phyloP scores from a whole-genome alignment of 805 yeast genomes.

The Spencermartinsiella europaea region DNA sequence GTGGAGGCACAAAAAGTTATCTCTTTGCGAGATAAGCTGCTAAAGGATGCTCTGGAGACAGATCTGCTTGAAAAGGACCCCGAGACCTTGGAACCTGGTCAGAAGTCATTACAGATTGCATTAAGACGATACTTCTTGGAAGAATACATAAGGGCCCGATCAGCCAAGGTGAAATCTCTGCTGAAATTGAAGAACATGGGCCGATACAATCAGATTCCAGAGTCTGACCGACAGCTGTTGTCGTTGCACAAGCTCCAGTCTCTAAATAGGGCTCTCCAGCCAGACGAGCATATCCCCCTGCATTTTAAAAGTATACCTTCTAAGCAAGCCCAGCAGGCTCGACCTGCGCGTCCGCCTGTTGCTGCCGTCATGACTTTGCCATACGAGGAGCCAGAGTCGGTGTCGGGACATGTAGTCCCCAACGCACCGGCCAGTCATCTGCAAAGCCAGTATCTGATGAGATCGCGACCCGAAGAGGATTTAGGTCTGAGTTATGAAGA shows the following conservation, averaged over 20 bases:
- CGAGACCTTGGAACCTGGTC: conserved; percentile 2
- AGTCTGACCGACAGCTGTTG: neutral
- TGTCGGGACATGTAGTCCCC: neutral
- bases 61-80: conserved; percentile 9
- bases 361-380: neutral
- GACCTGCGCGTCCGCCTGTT: neutral
- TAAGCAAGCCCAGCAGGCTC: neutral
- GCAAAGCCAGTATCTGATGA: neutral
- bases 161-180: neutral
- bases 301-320: neutral
- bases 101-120: conserved; percentile 10
- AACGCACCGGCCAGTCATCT: neutral
- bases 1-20: conserved; percentile 15
- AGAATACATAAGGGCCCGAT: conserved; percentile 2
- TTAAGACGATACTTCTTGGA: conserved; percentile 12
- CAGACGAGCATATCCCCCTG: neutral
- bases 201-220: neutral
- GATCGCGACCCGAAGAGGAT: neutral
- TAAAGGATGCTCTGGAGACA: conserved; percentile 14
- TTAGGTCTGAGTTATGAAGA: too few species aligned
- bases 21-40: conserved; percentile 12
- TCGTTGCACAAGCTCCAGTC: neutral
- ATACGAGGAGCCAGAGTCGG: neutral
- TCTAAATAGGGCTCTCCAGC: neutral
- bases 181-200: neutral